These are phyloP conservation scores for Leccinum longicurvipes DNA, from an alignment of 768 basidiomycete species.

Conservation along the genomic window DNA sequence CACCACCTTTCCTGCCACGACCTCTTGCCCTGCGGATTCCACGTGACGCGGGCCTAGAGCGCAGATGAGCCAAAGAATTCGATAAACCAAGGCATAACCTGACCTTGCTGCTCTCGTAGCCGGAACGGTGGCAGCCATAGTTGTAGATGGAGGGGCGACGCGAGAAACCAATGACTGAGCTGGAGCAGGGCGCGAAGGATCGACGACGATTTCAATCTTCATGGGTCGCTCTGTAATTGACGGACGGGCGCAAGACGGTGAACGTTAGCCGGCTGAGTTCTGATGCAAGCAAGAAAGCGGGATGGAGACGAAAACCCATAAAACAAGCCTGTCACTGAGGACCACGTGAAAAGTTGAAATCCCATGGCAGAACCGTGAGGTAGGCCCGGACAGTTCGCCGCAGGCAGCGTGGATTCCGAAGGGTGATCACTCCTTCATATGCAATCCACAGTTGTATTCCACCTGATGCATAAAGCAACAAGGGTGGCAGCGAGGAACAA, in stretches of 20 bases:
- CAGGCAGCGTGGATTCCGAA: conserved; percentile 23
- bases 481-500: conserved; percentile 27
- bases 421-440: conserved; percentile 28
- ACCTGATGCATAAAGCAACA: conserved; percentile 14
- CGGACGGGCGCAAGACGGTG: conserved; percentile 33
- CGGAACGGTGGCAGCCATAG: conserved; percentile 20
- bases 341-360: conserved; percentile 16
- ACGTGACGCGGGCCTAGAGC: conserved; percentile 31
- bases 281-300: conserved; percentile 35
- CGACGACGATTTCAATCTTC: conserved; percentile 97
- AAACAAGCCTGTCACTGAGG: conserved; percentile 24
- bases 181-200: conserved; percentile 66
- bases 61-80: conserved; percentile 2
- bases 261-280: conserved; percentile 34
- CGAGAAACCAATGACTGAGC: conserved; percentile 73
- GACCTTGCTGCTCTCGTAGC: conserved; percentile 35
- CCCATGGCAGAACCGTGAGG: conserved; percentile 30
- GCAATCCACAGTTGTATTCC: conserved; percentile 22
- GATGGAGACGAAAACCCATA: conserved; percentile 36
- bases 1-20: conserved; percentile 42
- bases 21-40: conserved; percentile 49
- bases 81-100: conserved; percentile 9
- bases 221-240: conserved; percentile 82
- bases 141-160: conserved; percentile 66
- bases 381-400: conserved; percentile 19